Percentiles rank a stretch among this genome's conserved stretches.
Conservation (phyloP, 305 asterid genomes). For the Fraxinus floribunda region DNA sequence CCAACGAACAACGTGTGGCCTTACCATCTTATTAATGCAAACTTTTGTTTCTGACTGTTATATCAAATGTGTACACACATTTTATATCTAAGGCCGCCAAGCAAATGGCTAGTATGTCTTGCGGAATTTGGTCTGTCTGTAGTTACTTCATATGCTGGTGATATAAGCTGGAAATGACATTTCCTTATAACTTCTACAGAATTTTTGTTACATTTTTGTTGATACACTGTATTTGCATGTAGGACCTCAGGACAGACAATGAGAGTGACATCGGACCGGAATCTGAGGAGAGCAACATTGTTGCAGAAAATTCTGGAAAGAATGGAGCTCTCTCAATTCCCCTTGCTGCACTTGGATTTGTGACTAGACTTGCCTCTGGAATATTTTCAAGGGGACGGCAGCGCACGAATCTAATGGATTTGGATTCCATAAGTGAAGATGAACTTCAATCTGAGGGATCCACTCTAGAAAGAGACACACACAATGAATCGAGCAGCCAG, state of each 20-base stretch:
- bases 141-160: not conserved
- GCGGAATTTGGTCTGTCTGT: conserved; percentile 11
- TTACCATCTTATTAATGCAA: not conserved
- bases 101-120: conserved; percentile 10
- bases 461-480: conserved; percentile 33
- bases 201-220: conserved; percentile 18
- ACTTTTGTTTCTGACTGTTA: not conserved
- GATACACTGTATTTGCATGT: conserved; percentile 17
- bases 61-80: not conserved
- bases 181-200: conserved; percentile 1
- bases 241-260: conserved; percentile 51
- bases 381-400: conserved; percentile 80
- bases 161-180: conserved; percentile 1
- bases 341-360: conserved; percentile 83
- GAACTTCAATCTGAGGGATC: conserved; percentile 48
- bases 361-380: conserved; percentile 86
- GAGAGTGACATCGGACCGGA: conserved; percentile 47
- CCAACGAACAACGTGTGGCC: not conserved
- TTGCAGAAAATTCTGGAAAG: conserved; percentile 57
- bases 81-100: conserved; percentile 4
- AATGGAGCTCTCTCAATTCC: conserved; percentile 83
- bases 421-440: conserved; percentile 56
- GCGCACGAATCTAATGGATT: conserved; percentile 37
- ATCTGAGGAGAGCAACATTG: conserved; percentile 44
- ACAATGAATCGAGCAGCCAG: conserved; percentile 51